These are phyloP conservation scores for Boletus pseudopeckii DNA, from an alignment of 768 basidiomycete genomes.

Conservation along the genomic window DNA sequence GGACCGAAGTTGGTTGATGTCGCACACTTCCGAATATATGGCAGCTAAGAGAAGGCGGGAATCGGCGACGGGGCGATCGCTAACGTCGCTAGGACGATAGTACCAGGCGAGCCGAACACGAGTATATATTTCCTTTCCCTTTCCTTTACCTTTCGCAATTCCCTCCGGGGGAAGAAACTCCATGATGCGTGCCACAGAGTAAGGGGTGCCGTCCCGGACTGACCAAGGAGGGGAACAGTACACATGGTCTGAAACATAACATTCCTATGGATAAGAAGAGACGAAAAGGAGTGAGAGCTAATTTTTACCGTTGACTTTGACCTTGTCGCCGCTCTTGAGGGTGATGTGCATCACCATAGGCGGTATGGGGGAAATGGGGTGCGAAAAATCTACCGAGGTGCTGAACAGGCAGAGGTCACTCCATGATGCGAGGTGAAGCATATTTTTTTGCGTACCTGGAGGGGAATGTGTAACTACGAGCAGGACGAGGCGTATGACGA, in stretches of 20 bases:
- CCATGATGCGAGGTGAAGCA: background rate
- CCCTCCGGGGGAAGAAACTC: slow-evolving; percentile 87
- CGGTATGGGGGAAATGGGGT: slow-evolving; percentile 15
- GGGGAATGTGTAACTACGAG: slow-evolving; percentile 19
- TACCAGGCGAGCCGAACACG: slow-evolving; percentile 94
- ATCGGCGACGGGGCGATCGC: slow-evolving; percentile 86
- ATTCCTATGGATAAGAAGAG: slow-evolving; percentile 15
- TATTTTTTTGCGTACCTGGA: slow-evolving; percentile 27
- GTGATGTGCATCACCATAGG: slow-evolving; percentile 39
- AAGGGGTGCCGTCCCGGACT: slow-evolving; percentile 90
- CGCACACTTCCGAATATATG: slow-evolving; percentile 95
- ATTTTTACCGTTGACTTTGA: slow-evolving; percentile 80
- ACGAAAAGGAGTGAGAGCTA: slow-evolving; percentile 11
- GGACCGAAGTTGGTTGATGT: slow-evolving; percentile 88
- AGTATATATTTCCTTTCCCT: slow-evolving; percentile 66
- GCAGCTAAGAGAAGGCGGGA: slow-evolving; percentile 90
- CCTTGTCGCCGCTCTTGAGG: slow-evolving; percentile 80
- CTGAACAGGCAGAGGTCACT: slow-evolving; percentile 3
- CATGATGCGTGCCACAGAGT: slow-evolving; percentile 95
- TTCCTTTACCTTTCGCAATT: slow-evolving; percentile 59
- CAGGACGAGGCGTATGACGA: slow-evolving; percentile 25
- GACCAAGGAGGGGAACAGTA: slow-evolving; percentile 95
- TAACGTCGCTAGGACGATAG: slow-evolving; percentile 95
- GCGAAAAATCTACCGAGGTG: slow-evolving; percentile 27
- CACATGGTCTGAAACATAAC: slow-evolving; percentile 78